A percentile compares a stretch with the other conserved stretches of the same genome.
Evolutionary conservation across 1,284 basidiomycete genomes (phyloP).

Genomic region (Vanrija sp.): DNA sequence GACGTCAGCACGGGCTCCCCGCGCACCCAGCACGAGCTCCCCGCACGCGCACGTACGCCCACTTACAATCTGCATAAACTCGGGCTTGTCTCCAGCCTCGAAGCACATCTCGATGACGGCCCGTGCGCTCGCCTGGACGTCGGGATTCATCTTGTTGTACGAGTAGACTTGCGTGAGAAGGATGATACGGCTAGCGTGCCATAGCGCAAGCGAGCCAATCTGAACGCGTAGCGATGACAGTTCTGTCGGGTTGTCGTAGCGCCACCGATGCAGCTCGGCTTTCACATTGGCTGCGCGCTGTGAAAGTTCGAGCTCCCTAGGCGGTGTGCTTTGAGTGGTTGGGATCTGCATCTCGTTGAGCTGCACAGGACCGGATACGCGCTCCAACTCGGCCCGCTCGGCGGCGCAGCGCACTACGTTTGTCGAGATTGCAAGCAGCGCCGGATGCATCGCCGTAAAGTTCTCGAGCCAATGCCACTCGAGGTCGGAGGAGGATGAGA

Average conservation of each 20-base stretch:
- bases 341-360: background rate
- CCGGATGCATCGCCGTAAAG: background rate
- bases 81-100: slow-evolving; percentile 34
- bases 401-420: background rate
- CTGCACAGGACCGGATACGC: background rate
- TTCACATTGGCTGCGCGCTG: background rate
- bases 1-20: background rate
- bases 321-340: too few relatives aligned
- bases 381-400: background rate
- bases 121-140: slow-evolving; percentile 25
- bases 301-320: background rate
- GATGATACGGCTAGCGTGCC: slow-evolving; percentile 30
- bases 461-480: slow-evolving; percentile 1
- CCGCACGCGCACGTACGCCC: too few relatives aligned
- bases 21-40: too few relatives aligned
- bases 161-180: slow-evolving; percentile 20
- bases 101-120: slow-evolving; percentile 33
- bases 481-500: background rate
- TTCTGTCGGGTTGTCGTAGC: background rate
- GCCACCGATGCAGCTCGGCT: background rate
- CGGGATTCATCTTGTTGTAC: slow-evolving; percentile 5
- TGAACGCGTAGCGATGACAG: slow-evolving; percentile 9
- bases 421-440: background rate
- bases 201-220: slow-evolving; percentile 28
- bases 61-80: slow-evolving; percentile 40